These are phyloP conservation scores for Yamadazyma membranifaciens DNA, from an alignment of 1,139 yeast species.

Conservation along the genomic window DNA sequence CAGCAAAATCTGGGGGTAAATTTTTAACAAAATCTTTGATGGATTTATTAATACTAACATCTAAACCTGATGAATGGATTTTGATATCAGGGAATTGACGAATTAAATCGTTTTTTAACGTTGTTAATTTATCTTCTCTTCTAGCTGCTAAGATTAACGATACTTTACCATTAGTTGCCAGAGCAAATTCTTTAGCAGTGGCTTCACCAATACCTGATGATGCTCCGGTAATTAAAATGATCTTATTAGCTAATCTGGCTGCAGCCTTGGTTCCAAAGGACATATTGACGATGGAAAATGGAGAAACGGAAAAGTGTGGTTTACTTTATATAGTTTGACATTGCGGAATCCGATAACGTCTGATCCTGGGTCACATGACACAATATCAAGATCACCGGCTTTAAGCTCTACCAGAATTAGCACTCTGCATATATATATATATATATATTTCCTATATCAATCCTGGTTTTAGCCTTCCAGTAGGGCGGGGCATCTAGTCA, in stretches of 20 bases:
- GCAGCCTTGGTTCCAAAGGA: slow-evolving; percentile 44
- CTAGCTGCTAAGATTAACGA: slow-evolving; percentile 71
- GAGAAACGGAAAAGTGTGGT: no score
- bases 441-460: no score
- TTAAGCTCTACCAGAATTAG: no score
- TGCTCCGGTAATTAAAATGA: slow-evolving; percentile 36
- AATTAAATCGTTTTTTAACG: slow-evolving; percentile 45
- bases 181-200: slow-evolving; percentile 70
- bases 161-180: slow-evolving; percentile 63
- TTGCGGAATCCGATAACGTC: slow-evolving; percentile 1
- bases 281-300: slow-evolving; percentile 21
- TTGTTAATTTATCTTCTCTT: slow-evolving; percentile 53
- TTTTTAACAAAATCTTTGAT: slow-evolving; percentile 51
- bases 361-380: no score
- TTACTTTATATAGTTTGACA: no score
- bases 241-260: slow-evolving; percentile 43
- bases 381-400: no score
- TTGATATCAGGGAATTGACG: slow-evolving; percentile 46
- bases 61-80: slow-evolving; percentile 53
- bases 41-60: slow-evolving; percentile 53
- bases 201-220: slow-evolving; percentile 64
- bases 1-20: slow-evolving; percentile 54
- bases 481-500: no score
- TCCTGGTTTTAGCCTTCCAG: no score
- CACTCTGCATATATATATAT: no score